phyloP scores from a whole-genome alignment of 129 eudicot species.

The Flaveria bidentis region DNA sequence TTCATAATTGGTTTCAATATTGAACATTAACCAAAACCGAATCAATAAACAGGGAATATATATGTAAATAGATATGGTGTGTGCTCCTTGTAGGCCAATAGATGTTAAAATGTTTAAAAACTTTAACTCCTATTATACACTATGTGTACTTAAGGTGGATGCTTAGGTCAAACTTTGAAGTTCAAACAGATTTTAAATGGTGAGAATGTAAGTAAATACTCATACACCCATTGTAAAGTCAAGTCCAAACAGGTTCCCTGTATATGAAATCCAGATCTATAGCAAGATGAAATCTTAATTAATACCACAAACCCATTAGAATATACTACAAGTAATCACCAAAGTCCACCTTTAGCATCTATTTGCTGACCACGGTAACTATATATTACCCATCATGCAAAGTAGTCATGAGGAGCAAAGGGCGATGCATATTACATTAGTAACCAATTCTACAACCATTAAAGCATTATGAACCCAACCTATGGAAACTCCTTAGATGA shows the following conservation, averaged over 20 bases:
- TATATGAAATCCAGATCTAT: not conserved
- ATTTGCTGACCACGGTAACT: not conserved
- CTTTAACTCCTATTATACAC: not conserved
- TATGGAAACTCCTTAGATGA: not conserved
- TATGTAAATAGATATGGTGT: not conserved
- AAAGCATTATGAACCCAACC: not conserved
- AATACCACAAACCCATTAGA: not conserved
- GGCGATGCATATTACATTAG: not conserved
- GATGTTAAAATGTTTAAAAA: not conserved
- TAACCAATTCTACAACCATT: not conserved
- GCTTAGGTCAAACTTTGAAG: not conserved
- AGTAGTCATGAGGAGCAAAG: not conserved
- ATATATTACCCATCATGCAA: not conserved
- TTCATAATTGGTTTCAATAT: conserved; percentile 14
- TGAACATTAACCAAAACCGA: conserved; percentile 3
- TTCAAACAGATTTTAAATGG: not conserved
- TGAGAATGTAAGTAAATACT: not conserved
- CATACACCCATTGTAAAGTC: not conserved
- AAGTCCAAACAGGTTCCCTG: not conserved
- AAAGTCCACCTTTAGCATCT: not conserved
- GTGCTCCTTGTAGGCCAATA: conserved; percentile 5
- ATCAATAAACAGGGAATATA: not conserved
- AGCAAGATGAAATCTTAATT: not conserved
- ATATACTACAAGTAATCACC: not conserved
- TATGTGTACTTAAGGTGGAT: not conserved